These are phyloP conservation scores for Neckera pumila DNA, from an alignment of 225 moss, liverwort and hornwort species.

Conservation along the genomic window DNA sequence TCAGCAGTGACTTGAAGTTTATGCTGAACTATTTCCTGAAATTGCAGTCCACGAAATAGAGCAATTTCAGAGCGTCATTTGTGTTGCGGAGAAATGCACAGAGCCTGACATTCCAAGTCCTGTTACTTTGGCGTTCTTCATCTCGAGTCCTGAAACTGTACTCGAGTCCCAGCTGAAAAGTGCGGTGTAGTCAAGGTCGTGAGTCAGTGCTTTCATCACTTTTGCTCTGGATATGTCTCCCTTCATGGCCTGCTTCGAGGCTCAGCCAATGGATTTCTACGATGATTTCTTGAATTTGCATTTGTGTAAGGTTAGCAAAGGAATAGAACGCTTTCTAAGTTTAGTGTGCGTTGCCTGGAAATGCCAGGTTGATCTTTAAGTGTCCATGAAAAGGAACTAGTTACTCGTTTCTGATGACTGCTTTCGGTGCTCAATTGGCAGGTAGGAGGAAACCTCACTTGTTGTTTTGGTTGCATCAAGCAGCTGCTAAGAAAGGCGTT, in stretches of 20 bases:
- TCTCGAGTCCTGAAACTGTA: neutral
- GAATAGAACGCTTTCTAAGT: neutral
- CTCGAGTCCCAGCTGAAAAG: neutral
- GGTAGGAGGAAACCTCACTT: neutral
- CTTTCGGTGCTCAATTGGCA: neutral
- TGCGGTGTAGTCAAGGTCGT: neutral
- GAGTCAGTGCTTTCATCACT: neutral
- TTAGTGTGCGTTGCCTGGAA: neutral
- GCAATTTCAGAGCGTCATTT: neutral
- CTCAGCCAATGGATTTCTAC: neutral
- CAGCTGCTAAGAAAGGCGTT: neutral
- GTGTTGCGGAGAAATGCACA: neutral
- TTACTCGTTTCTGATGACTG: neutral
- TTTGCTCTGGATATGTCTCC: neutral
- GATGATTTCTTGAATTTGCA: neutral
- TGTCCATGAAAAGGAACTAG: neutral
- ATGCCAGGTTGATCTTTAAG: neutral
- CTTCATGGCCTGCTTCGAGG: neutral
- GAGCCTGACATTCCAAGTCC: neutral
- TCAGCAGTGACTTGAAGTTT: neutral
- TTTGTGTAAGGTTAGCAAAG: neutral
- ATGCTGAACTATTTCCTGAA: neutral
- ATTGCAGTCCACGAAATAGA: neutral
- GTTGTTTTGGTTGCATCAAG: neutral
- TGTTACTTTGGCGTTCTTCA: neutral